Percentiles rank a stretch among this genome's conserved stretches.
Conservation (phyloP, 2,329 filamentous ascomycete species). For the Cercospora zeina region DNA sequence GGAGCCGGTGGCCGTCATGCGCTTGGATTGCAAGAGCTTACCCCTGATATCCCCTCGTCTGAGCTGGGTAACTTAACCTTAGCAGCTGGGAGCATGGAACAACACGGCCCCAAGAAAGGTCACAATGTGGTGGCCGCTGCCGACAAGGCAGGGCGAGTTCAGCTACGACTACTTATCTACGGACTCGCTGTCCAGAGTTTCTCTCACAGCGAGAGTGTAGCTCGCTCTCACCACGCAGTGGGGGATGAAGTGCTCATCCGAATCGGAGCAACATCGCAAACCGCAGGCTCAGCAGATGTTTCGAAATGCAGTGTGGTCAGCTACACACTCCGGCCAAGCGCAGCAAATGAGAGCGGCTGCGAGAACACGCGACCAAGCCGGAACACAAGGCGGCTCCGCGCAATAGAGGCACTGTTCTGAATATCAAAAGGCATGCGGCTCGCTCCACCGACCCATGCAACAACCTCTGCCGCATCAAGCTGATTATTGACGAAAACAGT, state of each 20-base stretch:
- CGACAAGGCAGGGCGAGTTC: background rate
- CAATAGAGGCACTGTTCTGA: background rate
- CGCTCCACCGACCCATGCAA: background rate
- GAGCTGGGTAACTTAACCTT: too few species aligned
- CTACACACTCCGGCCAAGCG: background rate
- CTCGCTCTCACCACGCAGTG: background rate
- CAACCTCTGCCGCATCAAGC: background rate
- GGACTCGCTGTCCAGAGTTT: background rate
- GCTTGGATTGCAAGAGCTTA: background rate
- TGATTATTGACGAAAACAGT: background rate
- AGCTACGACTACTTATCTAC: background rate
- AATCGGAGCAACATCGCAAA: background rate
- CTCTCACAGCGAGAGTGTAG: background rate
- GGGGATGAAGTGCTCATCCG: background rate
- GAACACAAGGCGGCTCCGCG: background rate
- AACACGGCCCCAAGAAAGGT: background rate
- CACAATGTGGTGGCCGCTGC: background rate
- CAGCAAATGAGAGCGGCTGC: background rate
- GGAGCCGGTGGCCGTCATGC: background rate
- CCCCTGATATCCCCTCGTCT: background rate
- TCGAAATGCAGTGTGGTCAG: background rate
- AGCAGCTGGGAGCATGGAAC: background rate
- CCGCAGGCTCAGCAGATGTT: background rate
- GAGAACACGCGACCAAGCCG: background rate
- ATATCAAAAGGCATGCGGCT: conserved; percentile 4